These are phyloP conservation scores for Truncatella angustata DNA, from an alignment of 2,329 filamentous ascomycete genomes.

Conservation along the genomic window DNA sequence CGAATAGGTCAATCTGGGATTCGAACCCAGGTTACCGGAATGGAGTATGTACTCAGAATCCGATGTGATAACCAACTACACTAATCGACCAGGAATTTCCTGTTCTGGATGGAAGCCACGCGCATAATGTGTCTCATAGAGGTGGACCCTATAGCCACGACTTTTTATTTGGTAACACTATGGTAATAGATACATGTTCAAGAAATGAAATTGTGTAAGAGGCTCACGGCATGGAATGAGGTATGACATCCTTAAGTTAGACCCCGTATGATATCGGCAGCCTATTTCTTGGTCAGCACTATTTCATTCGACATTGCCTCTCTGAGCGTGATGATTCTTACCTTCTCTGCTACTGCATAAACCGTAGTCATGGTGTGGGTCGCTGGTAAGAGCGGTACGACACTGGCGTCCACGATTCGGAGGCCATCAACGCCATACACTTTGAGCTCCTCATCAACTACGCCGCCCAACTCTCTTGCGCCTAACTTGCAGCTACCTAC, in stretches of 20 bases:
- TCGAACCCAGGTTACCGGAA: slow-evolving; percentile 7
- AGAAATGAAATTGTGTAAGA: too few relatives aligned
- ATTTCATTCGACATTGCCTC: too few relatives aligned
- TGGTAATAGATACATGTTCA: too few relatives aligned
- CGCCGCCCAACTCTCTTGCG: not conserved
- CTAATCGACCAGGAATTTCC: not conserved
- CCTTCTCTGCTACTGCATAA: slow-evolving; percentile 8
- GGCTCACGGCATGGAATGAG: too few relatives aligned
- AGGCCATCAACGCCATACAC: slow-evolving; percentile 1
- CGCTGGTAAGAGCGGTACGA: not conserved
- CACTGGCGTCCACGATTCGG: not conserved
- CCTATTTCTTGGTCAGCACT: not conserved
- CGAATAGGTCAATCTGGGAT: slow-evolving; percentile 7
- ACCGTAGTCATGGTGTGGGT: slow-evolving; percentile 4
- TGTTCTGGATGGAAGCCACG: not conserved
- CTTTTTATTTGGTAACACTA: too few relatives aligned
- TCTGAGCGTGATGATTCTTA: too few relatives aligned
- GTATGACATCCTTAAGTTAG: not conserved
- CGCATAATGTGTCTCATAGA: not conserved
- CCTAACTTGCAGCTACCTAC: slow-evolving; percentile 7
- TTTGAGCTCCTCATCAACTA: slow-evolving; percentile 1
- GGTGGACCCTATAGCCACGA: too few relatives aligned
- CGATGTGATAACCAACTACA: slow-evolving; percentile 9
- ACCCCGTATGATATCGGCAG: not conserved
- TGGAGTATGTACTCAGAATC: slow-evolving; percentile 1